Percentiles rank a stretch among this genome's conserved stretches.
These are phyloP conservation scores for Annulohypoxylon nitens DNA, from an alignment of 495 filamentous ascomycete species.

Conservation along the genomic window DNA sequence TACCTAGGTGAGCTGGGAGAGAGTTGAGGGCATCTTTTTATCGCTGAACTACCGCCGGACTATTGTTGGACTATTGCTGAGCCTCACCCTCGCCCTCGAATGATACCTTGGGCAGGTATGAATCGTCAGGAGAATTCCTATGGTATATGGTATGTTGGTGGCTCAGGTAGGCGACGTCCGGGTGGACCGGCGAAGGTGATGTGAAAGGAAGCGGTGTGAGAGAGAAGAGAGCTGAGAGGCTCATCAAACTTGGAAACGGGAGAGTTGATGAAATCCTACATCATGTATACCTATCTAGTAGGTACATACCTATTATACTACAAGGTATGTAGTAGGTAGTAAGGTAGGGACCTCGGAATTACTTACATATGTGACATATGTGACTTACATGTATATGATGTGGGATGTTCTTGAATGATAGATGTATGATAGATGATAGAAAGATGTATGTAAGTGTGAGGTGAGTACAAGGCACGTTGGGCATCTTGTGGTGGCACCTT, in stretches of 20 bases:
- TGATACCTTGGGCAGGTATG: not conserved
- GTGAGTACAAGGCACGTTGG: too few species aligned
- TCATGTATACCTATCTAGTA: not conserved
- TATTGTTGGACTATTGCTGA: too few species aligned
- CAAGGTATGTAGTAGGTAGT: not conserved
- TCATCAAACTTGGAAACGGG: not conserved
- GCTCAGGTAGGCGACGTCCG: constrained; percentile 23
- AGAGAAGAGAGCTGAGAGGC: constrained; percentile 19
- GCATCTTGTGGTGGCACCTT: not conserved
- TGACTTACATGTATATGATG: not conserved
- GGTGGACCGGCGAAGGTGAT: constrained; percentile 22
- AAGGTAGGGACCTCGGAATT: not conserved
- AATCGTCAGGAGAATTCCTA: constrained; percentile 1
- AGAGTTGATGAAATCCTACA: constrained; percentile 1
- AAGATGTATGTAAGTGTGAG: not conserved
- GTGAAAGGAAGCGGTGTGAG: constrained; percentile 30
- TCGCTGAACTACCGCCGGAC: not conserved
- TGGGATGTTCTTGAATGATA: not conserved
- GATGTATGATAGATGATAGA: not conserved
- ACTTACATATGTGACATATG: not conserved
- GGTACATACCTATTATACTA: not conserved
- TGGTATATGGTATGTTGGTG: constrained; percentile 20
- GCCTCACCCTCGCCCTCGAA: not conserved
- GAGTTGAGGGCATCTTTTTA: constrained; percentile 2
- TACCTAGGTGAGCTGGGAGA: not conserved